Percentiles rank a stretch among this genome's conserved stretches.
phyloP scores from a whole-genome alignment of 345 rosid genomes.

The Microcos paniculata region DNA sequence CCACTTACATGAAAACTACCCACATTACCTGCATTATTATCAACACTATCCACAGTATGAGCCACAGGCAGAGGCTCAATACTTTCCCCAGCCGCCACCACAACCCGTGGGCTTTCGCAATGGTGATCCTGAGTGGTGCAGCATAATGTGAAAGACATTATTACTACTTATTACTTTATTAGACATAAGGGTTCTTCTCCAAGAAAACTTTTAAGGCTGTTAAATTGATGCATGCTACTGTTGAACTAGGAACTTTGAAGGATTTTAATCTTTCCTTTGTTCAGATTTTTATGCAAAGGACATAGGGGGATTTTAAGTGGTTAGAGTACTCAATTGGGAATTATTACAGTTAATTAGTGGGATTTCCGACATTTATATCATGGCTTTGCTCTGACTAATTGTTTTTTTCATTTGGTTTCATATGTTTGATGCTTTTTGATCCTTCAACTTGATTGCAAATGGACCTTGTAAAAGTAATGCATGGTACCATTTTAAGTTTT shows the following conservation, averaged over 20 bases:
- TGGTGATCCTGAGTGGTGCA: constrained; percentile 7
- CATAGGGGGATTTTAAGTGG: not conserved
- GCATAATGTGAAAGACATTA: constrained; percentile 6
- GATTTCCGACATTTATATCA: not conserved
- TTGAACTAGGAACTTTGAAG: not conserved
- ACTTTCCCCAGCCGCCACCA: not conserved
- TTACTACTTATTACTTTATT: too few relatives aligned
- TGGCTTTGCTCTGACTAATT: not conserved
- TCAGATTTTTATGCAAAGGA: not conserved
- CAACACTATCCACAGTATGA: not conserved
- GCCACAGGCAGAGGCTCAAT: not conserved
- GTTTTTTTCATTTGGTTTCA: too few relatives aligned
- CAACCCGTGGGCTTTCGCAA: not conserved
- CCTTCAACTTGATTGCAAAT: not conserved
- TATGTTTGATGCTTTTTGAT: not conserved
- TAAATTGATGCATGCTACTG: not conserved
- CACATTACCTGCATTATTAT: not conserved
- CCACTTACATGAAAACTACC: constrained; percentile 5
- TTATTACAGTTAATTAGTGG: not conserved
- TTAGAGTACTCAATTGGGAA: not conserved
- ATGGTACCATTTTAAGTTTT: too few relatives aligned
- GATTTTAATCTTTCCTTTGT: not conserved
- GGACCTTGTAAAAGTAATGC: not conserved
- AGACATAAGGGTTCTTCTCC: not conserved
- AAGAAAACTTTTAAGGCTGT: not conserved